These are phyloP conservation scores for Amaranthus cruentus DNA, from an alignment of 148 eudicot species.

Conservation along the genomic window DNA sequence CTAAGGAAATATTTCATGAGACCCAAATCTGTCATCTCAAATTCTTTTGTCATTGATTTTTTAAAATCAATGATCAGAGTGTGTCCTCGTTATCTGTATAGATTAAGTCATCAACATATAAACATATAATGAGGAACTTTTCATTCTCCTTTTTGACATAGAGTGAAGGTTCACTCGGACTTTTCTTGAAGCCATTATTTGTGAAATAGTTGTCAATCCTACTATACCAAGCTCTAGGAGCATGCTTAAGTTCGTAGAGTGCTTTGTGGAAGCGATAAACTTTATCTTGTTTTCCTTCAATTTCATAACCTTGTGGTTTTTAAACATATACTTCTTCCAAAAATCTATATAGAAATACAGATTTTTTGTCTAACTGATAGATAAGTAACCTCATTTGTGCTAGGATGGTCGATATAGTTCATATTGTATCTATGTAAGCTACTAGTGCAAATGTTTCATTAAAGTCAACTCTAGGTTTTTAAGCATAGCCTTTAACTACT, in stretches of 20 bases:
- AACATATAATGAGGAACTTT: background rate
- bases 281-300: background rate
- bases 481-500: background rate
- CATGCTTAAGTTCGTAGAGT: constrained; percentile 18
- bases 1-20: background rate
- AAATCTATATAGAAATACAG: background rate
- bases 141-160: background rate
- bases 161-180: constrained; percentile 5
- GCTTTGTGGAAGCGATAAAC: constrained; percentile 7
- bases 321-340: background rate
- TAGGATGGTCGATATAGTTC: background rate
- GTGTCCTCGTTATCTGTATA: background rate
- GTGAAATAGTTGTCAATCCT: constrained; percentile 2
- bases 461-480: background rate
- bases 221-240: constrained; percentile 22
- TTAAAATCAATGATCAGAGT: background rate
- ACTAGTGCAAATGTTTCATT: background rate
- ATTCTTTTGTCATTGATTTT: background rate
- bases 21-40: background rate
- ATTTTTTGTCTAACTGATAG: background rate
- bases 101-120: background rate
- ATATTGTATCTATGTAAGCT: background rate
- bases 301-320: background rate
- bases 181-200: background rate
- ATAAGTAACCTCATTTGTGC: background rate